Conservation (phyloP, 208 protist species). For the Zelonia costaricensis region DNA sequence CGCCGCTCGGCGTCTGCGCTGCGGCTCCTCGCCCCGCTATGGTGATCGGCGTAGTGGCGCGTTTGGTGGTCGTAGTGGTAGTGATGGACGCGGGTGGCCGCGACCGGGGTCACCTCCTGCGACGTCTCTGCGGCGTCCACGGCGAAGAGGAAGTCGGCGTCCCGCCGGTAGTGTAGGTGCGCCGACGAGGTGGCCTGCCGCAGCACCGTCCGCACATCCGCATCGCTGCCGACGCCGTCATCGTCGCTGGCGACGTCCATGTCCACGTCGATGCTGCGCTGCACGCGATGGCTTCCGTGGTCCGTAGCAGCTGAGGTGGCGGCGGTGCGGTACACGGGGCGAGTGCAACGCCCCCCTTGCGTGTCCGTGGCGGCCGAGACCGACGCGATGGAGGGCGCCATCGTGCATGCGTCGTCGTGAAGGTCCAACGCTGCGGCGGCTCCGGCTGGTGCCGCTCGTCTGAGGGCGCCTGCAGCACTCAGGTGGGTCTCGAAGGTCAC, state of each 20-base stretch:
- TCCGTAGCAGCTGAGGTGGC: too few species aligned
- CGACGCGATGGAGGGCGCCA: neutral
- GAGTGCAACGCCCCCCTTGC: too few species aligned
- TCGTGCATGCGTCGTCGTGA: neutral
- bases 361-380: neutral
- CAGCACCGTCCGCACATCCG: neutral
- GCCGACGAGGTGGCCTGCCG: conserved; percentile 3
- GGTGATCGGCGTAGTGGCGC: too few species aligned
- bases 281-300: too few species aligned
- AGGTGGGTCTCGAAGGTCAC: too few species aligned
- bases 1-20: too few species aligned
- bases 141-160: conserved; percentile 22
- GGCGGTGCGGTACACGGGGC: too few species aligned
- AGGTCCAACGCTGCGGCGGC: neutral
- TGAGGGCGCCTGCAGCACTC: too few species aligned
- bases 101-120: too few species aligned
- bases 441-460: neutral
- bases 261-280: neutral
- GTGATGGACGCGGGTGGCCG: too few species aligned
- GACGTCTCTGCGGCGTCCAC: conserved; percentile 9
- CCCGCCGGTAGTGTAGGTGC: conserved; percentile 10
- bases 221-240: neutral
- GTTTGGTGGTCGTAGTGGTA: too few species aligned
- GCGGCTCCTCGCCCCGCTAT: too few species aligned
- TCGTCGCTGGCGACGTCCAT: neutral